Conservation (phyloP, 768 basidiomycete species). For the Xanthoconium stramineum region DNA sequence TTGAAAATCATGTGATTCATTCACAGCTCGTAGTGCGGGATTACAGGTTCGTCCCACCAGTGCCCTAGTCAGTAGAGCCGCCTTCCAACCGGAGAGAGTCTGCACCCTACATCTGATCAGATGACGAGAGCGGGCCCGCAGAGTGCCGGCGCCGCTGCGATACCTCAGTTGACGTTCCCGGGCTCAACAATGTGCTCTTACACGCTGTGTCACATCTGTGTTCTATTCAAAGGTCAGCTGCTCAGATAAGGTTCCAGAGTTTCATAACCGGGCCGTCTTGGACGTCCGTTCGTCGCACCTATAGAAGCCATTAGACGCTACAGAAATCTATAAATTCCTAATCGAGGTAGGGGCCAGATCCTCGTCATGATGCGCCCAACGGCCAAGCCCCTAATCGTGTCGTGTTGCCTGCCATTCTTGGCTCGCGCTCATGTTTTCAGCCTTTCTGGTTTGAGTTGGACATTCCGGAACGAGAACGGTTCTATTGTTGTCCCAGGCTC, state of each 20-base stretch:
- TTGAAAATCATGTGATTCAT: too few species aligned
- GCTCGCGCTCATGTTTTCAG: conserved; percentile 34
- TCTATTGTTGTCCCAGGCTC: conserved; percentile 50
- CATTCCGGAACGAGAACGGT: conserved; percentile 51
- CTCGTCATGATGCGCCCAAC: conserved; percentile 4
- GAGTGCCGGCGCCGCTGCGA: background rate
- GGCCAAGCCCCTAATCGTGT: background rate
- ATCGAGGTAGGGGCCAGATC: background rate
- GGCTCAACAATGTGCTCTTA: background rate
- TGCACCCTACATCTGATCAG: background rate
- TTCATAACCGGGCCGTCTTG: conserved; percentile 3
- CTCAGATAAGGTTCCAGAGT: background rate
- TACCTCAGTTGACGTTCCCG: background rate
- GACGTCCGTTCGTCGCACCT: background rate
- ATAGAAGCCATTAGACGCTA: background rate
- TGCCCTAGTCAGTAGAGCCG: background rate
- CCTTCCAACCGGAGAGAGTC: background rate
- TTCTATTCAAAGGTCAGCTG: background rate
- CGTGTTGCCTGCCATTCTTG: conserved; percentile 9
- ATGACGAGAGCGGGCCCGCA: background rate
- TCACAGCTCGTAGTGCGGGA: too few species aligned
- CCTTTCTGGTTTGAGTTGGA: conserved; percentile 49
- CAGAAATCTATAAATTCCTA: background rate
- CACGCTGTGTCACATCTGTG: background rate
- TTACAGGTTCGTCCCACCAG: background rate